Evolutionary conservation across 1,284 basidiomycete genomes (phyloP).

Genomic region (Cutaneotrichosporon sp.): DNA sequence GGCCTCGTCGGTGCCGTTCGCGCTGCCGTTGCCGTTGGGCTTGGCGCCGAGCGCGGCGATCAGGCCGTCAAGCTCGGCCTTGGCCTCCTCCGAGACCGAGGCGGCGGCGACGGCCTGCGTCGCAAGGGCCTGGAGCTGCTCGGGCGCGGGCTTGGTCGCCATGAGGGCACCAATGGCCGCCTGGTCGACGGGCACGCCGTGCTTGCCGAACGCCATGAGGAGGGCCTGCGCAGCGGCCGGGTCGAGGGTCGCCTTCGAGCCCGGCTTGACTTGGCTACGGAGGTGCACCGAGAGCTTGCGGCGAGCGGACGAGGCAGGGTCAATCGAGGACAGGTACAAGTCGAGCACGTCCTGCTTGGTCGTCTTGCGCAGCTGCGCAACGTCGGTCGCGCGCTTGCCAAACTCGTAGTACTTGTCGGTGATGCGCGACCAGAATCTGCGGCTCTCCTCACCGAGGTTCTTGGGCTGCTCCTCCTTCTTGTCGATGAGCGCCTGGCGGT

Average conservation of each 20-base stretch:
- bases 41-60: slow-evolving; percentile 61
- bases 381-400: slow-evolving; percentile 66
- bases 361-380: slow-evolving; percentile 63
- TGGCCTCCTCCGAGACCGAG: slow-evolving; percentile 53
- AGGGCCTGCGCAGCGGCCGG: slow-evolving; percentile 67
- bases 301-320: slow-evolving; percentile 68
- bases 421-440: slow-evolving; percentile 69
- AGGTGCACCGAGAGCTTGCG: slow-evolving; percentile 82
- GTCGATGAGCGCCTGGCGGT: slow-evolving; percentile 65
- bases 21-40: slow-evolving; percentile 52
- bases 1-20: slow-evolving; percentile 50
- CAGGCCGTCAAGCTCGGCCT: slow-evolving; percentile 58
- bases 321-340: slow-evolving; percentile 70
- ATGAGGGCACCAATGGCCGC: slow-evolving; percentile 56
- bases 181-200: slow-evolving; percentile 61
- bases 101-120: slow-evolving; percentile 39
- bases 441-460: slow-evolving; percentile 67
- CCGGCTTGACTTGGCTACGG: slow-evolving; percentile 60
- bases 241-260: slow-evolving; percentile 60
- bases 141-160: slow-evolving; percentile 58
- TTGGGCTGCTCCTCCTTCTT: slow-evolving; percentile 73
- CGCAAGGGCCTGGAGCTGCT: slow-evolving; percentile 60
- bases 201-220: slow-evolving; percentile 59
- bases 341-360: slow-evolving; percentile 77
- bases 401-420: slow-evolving; percentile 77